Conservation (phyloP, 768 basidiomycete species). For the Boletus rubroflammeus region DNA sequence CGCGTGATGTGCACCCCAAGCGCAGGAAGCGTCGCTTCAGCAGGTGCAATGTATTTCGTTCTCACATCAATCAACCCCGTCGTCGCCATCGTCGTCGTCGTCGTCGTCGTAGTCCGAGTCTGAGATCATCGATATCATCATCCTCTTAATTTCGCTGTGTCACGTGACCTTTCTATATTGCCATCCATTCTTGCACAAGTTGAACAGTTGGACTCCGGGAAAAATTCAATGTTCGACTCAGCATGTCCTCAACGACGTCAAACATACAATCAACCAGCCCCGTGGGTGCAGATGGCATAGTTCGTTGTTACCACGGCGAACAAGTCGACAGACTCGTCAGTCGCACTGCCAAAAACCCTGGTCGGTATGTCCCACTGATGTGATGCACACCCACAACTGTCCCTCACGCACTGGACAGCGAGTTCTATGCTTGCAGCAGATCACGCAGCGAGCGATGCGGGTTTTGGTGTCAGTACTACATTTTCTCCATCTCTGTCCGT, state of each 20-base stretch:
- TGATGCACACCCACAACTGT: not conserved
- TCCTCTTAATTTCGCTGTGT: no score
- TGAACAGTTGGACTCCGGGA: not conserved
- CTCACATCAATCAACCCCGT: slow-evolving; percentile 38
- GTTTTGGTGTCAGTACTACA: slow-evolving; percentile 37
- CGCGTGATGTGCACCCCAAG: slow-evolving; percentile 64
- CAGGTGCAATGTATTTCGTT: slow-evolving; percentile 47
- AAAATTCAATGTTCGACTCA: not conserved
- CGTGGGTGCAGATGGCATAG: slow-evolving; percentile 26
- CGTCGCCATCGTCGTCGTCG: slow-evolving; percentile 6
- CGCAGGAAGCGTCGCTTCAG: slow-evolving; percentile 50
- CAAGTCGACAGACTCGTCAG: slow-evolving; percentile 27
- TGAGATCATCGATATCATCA: not conserved
- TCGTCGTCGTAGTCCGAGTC: not conserved
- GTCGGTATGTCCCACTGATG: slow-evolving; percentile 35
- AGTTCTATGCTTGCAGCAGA: slow-evolving; percentile 39
- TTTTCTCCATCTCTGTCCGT: not conserved
- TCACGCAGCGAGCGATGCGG: slow-evolving; percentile 1
- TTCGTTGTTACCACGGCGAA: slow-evolving; percentile 36
- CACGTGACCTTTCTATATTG: slow-evolving; percentile 18
- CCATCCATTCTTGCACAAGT: not conserved
- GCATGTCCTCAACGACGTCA: slow-evolving; percentile 4
- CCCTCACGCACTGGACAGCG: slow-evolving; percentile 10
- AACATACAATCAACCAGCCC: slow-evolving; percentile 19
- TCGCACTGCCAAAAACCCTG: slow-evolving; percentile 28